Base-by-base conservation (phyloP, 2,329 filamentous ascomycete species). In the Calonectria henricotiae region DNA sequence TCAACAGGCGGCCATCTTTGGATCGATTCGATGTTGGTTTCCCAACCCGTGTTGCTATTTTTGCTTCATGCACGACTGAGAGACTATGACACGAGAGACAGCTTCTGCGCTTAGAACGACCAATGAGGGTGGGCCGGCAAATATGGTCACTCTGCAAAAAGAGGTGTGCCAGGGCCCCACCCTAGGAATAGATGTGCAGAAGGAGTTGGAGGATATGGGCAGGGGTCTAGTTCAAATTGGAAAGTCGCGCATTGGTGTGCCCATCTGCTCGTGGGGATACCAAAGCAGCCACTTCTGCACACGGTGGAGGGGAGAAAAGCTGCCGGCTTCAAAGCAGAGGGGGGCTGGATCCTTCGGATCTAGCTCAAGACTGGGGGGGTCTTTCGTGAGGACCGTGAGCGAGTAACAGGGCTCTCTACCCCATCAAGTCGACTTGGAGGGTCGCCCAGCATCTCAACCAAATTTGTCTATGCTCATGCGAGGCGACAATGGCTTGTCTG, bases 21-120 rank as follows among this genome's bases (percentile, higher is more conserved):
- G 70, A 70, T 74, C 77, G 76, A 78, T 74, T 77, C 75, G 72
- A 74, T 77, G 70, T 71, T 76, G 71, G 73, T 68, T 77, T 74
- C 70, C 71, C 67, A 72, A 62, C 55, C 23, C 65, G 23, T 81
- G 79, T 82, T 82, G 75, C 81, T 82, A 82, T 82, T 82, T 82
- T 82, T 82, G 80, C 75, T 80, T 77, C 77, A 76, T 74, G 73
- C 74, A 75, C 69, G 68, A 72, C 67, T 71, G 65, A 71, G 73
- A 71, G 66, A 73, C 72, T 77, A 78, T 78, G 69, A 73, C 76
- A 79, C 75, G 64, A 79, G 60, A 74, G 75, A 44, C 71, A 77
- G 74, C 75, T 71, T 75, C 78, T 86, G 85, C 85, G 85, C 85
- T 86, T 86, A 85, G 78, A 83, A 78, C 78, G 78, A 75, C 85